These are phyloP conservation scores for Effrenium voratum DNA, from an alignment of 73 alveolate genomes.

Conservation along the genomic window DNA sequence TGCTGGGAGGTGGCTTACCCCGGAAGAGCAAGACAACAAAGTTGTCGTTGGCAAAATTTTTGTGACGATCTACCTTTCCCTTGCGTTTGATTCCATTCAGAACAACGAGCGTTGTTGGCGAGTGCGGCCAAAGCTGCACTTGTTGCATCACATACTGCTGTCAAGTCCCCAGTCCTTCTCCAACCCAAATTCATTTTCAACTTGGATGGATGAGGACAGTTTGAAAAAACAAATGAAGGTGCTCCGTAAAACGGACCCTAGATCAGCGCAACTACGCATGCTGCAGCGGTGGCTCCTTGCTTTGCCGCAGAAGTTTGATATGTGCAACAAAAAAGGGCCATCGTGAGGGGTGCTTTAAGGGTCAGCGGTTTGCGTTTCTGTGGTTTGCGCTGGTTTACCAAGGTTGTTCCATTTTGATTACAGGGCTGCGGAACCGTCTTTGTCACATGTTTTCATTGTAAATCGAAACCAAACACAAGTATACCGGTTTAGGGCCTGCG, in stretches of 20 bases:
- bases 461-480: background rate
- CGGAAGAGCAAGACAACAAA: background rate
- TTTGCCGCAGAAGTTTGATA: background rate
- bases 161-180: too few species aligned
- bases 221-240: background rate
- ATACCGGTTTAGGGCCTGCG: background rate
- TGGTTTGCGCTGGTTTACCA: background rate
- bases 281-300: background rate
- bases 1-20: background rate
- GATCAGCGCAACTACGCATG: background rate
- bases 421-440: background rate
- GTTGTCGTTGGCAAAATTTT: background rate
- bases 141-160: background rate
- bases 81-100: background rate
- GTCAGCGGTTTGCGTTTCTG: too few species aligned
- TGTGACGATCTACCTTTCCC: background rate
- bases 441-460: too few species aligned
- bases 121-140: background rate
- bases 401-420: background rate
- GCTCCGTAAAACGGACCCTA: background rate
- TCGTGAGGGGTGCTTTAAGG: background rate
- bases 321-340: background rate
- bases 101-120: background rate
- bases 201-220: background rate
- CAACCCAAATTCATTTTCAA: background rate